These are phyloP conservation scores for Neurospora cerealis DNA, from an alignment of 495 filamentous ascomycete species.

Conservation along the genomic window DNA sequence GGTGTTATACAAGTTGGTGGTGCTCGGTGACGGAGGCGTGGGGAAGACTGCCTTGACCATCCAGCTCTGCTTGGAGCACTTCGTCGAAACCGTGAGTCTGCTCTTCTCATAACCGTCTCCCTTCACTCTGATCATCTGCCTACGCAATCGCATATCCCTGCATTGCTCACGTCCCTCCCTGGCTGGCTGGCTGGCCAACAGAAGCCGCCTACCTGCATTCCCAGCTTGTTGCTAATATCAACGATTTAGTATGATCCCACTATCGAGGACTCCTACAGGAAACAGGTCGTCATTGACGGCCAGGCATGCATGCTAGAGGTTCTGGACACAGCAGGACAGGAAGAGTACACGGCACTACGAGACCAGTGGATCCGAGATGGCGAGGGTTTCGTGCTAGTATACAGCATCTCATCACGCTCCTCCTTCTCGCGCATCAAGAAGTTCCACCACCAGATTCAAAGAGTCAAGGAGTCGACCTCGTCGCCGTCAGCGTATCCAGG, in stretches of 20 bases:
- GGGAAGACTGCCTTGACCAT: conserved; percentile 97
- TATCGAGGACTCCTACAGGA: conserved; percentile 95
- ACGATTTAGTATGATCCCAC: conserved; percentile 76
- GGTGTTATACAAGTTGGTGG: conserved; percentile 98
- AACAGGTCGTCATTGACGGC: conserved; percentile 94
- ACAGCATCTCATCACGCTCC: conserved; percentile 92
- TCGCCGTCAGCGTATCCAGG: conserved; percentile 64
- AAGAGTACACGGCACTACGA: conserved; percentile 93
- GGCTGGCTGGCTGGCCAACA: background rate
- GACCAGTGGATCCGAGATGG: conserved; percentile 99
- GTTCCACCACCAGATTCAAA: conserved; percentile 93
- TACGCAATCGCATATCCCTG: background rate
- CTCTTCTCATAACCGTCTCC: conserved; percentile 7
- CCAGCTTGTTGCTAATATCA: background rate
- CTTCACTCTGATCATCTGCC: background rate
- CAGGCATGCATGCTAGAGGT: conserved; percentile 98
- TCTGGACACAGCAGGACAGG: conserved; percentile 96
- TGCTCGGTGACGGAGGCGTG: conserved; percentile 69
- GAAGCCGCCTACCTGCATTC: background rate
- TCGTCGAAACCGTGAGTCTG: conserved; percentile 44
- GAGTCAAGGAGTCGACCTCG: conserved; percentile 88
- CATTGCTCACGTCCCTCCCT: background rate
- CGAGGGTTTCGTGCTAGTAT: conserved; percentile 94
- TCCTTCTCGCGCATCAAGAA: conserved; percentile 91
- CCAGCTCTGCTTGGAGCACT: conserved; percentile 66